Percentiles rank a stretch among this genome's conserved stretches.
Evolutionary conservation across 345 rosid genomes (phyloP).

Genomic region (Arabis alpina): DNA sequence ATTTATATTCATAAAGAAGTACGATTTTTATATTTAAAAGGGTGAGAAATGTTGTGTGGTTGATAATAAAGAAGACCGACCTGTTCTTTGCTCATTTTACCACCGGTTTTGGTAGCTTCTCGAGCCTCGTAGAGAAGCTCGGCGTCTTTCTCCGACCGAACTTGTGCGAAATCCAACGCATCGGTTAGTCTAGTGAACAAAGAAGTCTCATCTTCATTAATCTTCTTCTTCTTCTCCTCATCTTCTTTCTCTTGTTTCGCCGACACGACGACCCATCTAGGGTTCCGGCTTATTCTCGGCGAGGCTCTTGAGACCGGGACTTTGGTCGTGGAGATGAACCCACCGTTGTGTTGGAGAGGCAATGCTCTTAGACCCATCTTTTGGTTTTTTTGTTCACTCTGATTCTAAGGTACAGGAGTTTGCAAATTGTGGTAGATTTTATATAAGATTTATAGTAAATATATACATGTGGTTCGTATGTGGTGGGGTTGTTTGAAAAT

Average conservation of each 20-base stretch:
- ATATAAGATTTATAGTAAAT: background rate
- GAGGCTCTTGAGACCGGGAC: conserved; percentile 24
- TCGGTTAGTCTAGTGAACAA: conserved; percentile 67
- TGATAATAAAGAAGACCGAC: conserved; percentile 30
- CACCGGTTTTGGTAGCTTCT: conserved; percentile 70
- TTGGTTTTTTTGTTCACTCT: background rate
- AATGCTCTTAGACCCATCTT: conserved; percentile 42
- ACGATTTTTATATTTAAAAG: background rate
- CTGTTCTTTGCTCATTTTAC: conserved; percentile 73
- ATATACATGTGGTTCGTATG: conserved; percentile 20
- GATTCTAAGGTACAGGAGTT: background rate
- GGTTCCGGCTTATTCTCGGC: conserved; percentile 34
- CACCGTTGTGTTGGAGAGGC: conserved; percentile 40
- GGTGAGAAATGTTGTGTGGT: background rate
- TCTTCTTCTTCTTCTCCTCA: conserved; percentile 46
- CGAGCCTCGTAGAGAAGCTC: conserved; percentile 79
- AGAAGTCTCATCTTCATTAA: conserved; percentile 57
- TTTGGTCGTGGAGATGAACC: conserved; percentile 30
- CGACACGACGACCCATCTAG: conserved; percentile 40
- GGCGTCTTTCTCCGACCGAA: conserved; percentile 78
- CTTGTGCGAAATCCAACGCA: conserved; percentile 85
- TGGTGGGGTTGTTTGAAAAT: conserved; percentile 9
- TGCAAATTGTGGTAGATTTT: background rate
- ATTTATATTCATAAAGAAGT: background rate
- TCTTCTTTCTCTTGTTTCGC: conserved; percentile 46